Percentiles rank a stretch among this genome's conserved stretches.
phyloP scores from a whole-genome alignment of 1,284 basidiomycete species.

The Moesziomyces antarcticus region DNA sequence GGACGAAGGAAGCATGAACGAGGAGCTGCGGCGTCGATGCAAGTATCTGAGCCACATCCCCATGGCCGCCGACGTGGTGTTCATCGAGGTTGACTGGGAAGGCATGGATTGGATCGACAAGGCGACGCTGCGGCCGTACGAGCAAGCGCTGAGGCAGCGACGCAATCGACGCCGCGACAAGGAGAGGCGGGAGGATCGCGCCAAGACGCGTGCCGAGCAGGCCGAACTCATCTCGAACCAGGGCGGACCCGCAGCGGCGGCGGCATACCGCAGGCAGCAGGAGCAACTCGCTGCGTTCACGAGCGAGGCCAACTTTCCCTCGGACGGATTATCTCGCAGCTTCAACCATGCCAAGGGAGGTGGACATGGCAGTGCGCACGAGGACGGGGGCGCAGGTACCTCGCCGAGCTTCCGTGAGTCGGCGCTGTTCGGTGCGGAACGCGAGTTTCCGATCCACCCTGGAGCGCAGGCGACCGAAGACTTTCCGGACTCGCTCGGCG shows the following conservation, averaged over 20 bases:
- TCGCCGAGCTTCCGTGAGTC: slow-evolving; percentile 62
- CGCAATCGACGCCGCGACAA: slow-evolving; percentile 53
- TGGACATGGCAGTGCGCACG: slow-evolving; percentile 10
- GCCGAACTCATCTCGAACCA: slow-evolving; percentile 42
- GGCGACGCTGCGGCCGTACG: slow-evolving; percentile 55
- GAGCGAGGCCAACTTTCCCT: slow-evolving; percentile 43
- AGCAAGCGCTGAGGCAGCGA: slow-evolving; percentile 57
- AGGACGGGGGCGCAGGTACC: slow-evolving; percentile 14
- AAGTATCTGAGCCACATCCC: slow-evolving; percentile 95
- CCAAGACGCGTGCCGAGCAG: slow-evolving; percentile 58
- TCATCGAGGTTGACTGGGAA: slow-evolving; percentile 82
- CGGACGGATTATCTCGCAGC: slow-evolving; percentile 47
- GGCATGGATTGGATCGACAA: slow-evolving; percentile 51
- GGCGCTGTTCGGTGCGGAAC: slow-evolving; percentile 63
- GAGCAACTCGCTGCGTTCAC: slow-evolving; percentile 38
- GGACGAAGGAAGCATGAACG: slow-evolving; percentile 79
- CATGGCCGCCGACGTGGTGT: slow-evolving; percentile 90
- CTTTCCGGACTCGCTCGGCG: slow-evolving; percentile 53
- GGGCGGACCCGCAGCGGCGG: slow-evolving; percentile 34
- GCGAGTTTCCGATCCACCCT: slow-evolving; percentile 61
- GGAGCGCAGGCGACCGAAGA: slow-evolving; percentile 48
- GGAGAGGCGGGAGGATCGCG: slow-evolving; percentile 59
- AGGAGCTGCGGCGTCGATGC: slow-evolving; percentile 90
- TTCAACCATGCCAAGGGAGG: slow-evolving; percentile 23
- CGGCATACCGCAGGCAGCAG: slow-evolving; percentile 44